Percentiles rank a stretch among this genome's conserved stretches.
Evolutionary conservation across 2,329 filamentous ascomycete genomes (phyloP).

Genomic region (Fusarium albosuccineum): DNA sequence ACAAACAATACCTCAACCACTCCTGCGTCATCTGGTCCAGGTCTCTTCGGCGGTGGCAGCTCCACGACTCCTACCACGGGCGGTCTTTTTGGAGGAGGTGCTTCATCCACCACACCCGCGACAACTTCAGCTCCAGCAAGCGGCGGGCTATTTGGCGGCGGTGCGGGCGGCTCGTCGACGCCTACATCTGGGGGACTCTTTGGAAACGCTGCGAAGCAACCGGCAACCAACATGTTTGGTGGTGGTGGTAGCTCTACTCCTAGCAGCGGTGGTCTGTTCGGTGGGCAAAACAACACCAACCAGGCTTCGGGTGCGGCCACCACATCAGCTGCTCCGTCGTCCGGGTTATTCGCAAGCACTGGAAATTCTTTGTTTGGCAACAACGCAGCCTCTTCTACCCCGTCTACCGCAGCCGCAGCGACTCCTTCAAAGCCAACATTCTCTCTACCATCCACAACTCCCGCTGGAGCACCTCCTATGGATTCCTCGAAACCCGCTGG

Average conservation of each 20-base stretch:
- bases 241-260: constrained; percentile 45
- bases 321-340: constrained; percentile 44
- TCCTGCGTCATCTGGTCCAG: constrained; percentile 21
- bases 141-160: constrained; percentile 45
- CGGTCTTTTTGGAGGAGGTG: constrained; percentile 42
- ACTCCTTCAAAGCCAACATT: constrained; percentile 63
- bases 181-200: constrained; percentile 51
- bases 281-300: constrained; percentile 44
- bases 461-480: constrained; percentile 66
- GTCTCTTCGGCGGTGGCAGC: constrained; percentile 44
- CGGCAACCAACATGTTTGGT: constrained; percentile 46
- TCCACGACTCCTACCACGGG: constrained; percentile 43
- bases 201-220: constrained; percentile 41
- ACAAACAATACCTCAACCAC: constrained; percentile 39
- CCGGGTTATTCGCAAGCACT: constrained; percentile 48
- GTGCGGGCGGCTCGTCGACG: constrained; percentile 43
- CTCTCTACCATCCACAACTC: constrained; percentile 65
- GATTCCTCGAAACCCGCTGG: constrained; percentile 49
- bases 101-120: constrained; percentile 45
- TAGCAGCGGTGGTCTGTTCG: constrained; percentile 40
- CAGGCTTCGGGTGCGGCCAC: constrained; percentile 41
- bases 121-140: constrained; percentile 40
- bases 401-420: constrained; percentile 48
- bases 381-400: constrained; percentile 13
- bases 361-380: constrained; percentile 41